These are phyloP conservation scores for Eucalyptus paniculata DNA, from an alignment of 345 rosid genomes.

Conservation along the genomic window DNA sequence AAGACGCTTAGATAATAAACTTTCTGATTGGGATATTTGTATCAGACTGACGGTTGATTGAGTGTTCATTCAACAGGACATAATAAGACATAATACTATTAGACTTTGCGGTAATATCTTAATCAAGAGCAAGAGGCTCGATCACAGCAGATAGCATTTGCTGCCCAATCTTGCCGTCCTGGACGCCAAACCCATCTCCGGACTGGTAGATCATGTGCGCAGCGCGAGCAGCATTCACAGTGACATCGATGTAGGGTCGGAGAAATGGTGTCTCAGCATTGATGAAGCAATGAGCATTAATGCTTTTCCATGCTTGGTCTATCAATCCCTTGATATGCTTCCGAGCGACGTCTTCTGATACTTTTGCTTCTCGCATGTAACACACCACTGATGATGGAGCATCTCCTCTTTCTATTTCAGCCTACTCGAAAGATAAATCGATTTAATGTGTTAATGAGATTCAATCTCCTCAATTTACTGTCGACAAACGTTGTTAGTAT, in stretches of 20 bases:
- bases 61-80: background rate
- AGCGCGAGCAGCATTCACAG: conserved; percentile 20
- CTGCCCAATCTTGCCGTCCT: conserved; percentile 10
- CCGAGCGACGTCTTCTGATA: conserved; percentile 20
- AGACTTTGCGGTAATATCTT: background rate
- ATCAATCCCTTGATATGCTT: conserved; percentile 11
- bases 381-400: conserved; percentile 33
- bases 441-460: background rate
- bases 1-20: background rate
- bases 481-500: background rate
- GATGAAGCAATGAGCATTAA: conserved; percentile 9
- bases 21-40: background rate
- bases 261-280: background rate
- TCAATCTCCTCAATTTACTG: background rate
- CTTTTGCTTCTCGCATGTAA: conserved; percentile 21
- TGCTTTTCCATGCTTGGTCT: conserved; percentile 17
- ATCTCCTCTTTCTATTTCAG: conserved; percentile 47
- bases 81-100: background rate
- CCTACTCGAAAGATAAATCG: background rate
- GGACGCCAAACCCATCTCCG: conserved; percentile 38
- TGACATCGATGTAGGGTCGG: conserved; percentile 2
- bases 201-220: conserved; percentile 25
- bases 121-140: conserved; percentile 1
- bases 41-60: background rate
- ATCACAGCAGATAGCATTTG: conserved; percentile 18